These are phyloP conservation scores for Diplosphaera chodatii DNA, from an alignment of 139 green algal species.

Conservation along the genomic window DNA sequence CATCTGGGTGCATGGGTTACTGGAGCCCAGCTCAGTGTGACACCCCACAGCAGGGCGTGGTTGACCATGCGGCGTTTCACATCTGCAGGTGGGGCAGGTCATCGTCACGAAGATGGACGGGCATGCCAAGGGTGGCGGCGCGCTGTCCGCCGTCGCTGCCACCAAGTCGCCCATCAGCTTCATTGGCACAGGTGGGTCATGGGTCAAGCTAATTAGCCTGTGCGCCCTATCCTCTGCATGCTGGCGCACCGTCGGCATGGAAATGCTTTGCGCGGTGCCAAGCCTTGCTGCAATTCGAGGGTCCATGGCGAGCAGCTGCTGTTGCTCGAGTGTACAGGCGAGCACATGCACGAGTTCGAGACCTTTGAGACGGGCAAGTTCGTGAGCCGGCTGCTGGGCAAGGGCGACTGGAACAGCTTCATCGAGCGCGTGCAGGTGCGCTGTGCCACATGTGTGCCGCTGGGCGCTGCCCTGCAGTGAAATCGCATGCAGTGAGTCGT, in stretches of 20 bases:
- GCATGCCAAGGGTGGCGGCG: conserved; percentile 95
- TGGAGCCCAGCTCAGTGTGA: no score
- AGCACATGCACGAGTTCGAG: conserved; percentile 99
- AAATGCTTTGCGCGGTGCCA: background rate
- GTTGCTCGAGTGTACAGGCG: conserved; percentile 43
- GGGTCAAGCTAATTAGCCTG: background rate
- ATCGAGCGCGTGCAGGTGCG: conserved; percentile 88
- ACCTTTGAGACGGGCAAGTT: conserved; percentile 93
- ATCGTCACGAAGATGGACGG: conserved; percentile 99
- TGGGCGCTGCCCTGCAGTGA: no score
- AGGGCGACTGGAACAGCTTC: conserved; percentile 85
- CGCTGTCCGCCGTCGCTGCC: conserved; percentile 85
- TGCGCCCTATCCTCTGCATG: no score
- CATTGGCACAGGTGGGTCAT: conserved; percentile 76
- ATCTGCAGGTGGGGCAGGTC: conserved; percentile 73
- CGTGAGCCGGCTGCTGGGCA: conserved; percentile 87
- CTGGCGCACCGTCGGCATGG: background rate
- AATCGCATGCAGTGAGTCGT: background rate
- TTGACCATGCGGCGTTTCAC: background rate
- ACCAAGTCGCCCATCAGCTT: conserved; percentile 95
- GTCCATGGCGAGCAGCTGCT: no score
- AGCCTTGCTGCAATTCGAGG: no score
- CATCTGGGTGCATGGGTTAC: no score
- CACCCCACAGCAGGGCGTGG: no score
- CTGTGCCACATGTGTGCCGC: no score